Base-by-base conservation (phyloP, 2,329 filamentous ascomycete genomes). In the Colletotrichum viniferum region DNA sequence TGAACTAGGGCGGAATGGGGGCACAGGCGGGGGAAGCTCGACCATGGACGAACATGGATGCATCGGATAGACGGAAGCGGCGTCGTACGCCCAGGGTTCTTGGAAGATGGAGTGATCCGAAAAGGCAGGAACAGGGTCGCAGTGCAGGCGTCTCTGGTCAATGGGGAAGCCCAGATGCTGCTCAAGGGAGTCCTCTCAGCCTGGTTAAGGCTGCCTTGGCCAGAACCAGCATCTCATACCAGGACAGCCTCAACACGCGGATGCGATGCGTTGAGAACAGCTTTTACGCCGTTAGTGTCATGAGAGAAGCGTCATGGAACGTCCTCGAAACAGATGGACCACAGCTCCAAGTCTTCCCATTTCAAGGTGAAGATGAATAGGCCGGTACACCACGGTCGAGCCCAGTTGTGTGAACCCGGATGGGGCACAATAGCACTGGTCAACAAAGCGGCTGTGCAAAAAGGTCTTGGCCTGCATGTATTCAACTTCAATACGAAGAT, bases 101-200 rank as follows among this genome's bases (percentile, higher is more conserved):
- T 65, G 52, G 61, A 24, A 16, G 9, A 71, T 34, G 72, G 28
- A 36, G 60, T n/a, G 60, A 48, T 65, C 73, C 21, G 56, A 73
- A 75, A 13, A 58, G 63, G 63, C 73, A 75, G 73, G 63, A 61
- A 63, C 43, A 28, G 26, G 14, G 69, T 72, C 26, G 9, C 69
- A 30, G 48, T 66, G 62, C 63, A 55, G 28, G 10, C 28, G 66
- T 7, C 18, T 63, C 34, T 4, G 38, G 48, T 64, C 43, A 38
- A 66, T 66, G 30, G 64, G 72, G 61, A 62, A 72, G 69, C 55
- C 30, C 56, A 13, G n/a, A 38, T 48, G 12, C 26, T 55, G 61
- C 9, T 21, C 18, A 9, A 13, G 18, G n/a, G 38, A n/a, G 38
- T 43, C 18, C 38, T 43, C 38, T 3, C 38, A n/a, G 9, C 5